A percentile compares a stretch with the other conserved stretches of the same genome.
Conservation (phyloP, 768 basidiomycete species). For the Hygrocybe punicea region DNA sequence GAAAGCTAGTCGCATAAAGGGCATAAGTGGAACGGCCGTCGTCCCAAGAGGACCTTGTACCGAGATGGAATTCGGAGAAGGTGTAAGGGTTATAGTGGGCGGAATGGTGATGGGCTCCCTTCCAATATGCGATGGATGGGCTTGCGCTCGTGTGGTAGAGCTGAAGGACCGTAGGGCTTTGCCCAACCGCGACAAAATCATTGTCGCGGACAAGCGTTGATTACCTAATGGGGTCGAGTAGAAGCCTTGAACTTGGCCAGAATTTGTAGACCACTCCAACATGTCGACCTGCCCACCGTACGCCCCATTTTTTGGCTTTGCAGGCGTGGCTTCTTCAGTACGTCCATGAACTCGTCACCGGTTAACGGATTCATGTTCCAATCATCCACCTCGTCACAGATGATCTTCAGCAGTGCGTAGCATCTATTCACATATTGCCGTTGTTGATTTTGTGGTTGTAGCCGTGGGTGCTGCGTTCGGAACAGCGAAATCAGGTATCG, state of each 20-base stretch:
- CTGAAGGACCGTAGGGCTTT: conserved; percentile 45
- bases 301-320: conserved; percentile 97
- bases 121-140: conserved; percentile 63
- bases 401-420: conserved; percentile 90
- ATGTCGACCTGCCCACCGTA: conserved; percentile 85
- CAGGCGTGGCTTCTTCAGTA: conserved; percentile 91
- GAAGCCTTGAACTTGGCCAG: too few relatives aligned
- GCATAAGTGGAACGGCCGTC: conserved; percentile 45
- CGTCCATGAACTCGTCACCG: conserved; percentile 28
- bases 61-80: conserved; percentile 37
- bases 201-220: too few relatives aligned
- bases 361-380: not conserved
- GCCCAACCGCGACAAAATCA: conserved; percentile 30
- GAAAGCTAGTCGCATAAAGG: conserved; percentile 46
- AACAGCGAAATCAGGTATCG: conserved; percentile 95
- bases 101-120: conserved; percentile 54
- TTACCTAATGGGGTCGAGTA: too few relatives aligned
- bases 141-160: conserved; percentile 47
- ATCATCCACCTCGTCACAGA: conserved; percentile 45
- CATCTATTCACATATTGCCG: not conserved
- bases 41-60: conserved; percentile 48
- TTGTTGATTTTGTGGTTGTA: conserved; percentile 25
- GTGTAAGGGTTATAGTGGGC: conserved; percentile 41
- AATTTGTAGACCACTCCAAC: too few relatives aligned
- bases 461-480: conserved; percentile 95